Conservation (phyloP, 1,284 basidiomycete species). For the Mrakiaceae sp. region DNA sequence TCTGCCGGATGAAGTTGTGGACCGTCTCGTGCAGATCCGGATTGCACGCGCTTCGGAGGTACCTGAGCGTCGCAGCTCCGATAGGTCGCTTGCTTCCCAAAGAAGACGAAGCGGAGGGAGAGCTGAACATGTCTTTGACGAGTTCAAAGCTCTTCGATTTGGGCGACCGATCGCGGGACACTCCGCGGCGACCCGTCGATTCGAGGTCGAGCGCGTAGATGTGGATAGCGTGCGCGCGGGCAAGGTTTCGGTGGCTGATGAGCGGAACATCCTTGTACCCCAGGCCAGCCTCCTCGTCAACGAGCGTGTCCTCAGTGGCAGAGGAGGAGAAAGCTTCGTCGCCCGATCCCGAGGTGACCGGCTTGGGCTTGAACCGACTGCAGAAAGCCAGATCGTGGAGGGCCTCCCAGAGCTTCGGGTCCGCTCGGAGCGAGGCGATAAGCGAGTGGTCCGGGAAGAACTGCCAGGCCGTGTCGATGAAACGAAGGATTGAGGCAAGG, state of each 20-base stretch:
- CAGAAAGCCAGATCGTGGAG: constrained; percentile 25
- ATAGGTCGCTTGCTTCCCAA: constrained; percentile 20
- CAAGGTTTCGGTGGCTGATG: constrained; percentile 52
- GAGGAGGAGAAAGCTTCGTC: too few relatives aligned
- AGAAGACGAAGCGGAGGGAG: constrained; percentile 21
- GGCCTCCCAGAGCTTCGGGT: constrained; percentile 26
- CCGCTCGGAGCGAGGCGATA: constrained; percentile 21
- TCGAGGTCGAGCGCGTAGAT: constrained; percentile 39
- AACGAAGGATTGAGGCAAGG: constrained; percentile 61
- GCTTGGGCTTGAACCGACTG: constrained; percentile 24
- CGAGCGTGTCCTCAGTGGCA: background rate
- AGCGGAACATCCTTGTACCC: constrained; percentile 23
- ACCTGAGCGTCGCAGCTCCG: constrained; percentile 21
- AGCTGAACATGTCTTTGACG: constrained; percentile 29
- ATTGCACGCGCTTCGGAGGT: constrained; percentile 25
- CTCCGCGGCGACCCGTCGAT: constrained; percentile 18
- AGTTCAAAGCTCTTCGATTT: constrained; percentile 26
- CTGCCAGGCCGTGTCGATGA: constrained; percentile 71
- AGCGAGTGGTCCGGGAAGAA: constrained; percentile 1
- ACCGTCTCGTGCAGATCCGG: constrained; percentile 29
- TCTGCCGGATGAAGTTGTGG: constrained; percentile 19
- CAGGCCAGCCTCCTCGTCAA: constrained; percentile 14
- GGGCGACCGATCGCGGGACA: constrained; percentile 4
- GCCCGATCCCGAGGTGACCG: constrained; percentile 25
- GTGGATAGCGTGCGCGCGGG: constrained; percentile 62